Percentiles rank a stretch among this genome's conserved stretches.
Evolutionary conservation across 169 alveolate species (phyloP).

Genomic region (Plasmodium fragile): DNA sequence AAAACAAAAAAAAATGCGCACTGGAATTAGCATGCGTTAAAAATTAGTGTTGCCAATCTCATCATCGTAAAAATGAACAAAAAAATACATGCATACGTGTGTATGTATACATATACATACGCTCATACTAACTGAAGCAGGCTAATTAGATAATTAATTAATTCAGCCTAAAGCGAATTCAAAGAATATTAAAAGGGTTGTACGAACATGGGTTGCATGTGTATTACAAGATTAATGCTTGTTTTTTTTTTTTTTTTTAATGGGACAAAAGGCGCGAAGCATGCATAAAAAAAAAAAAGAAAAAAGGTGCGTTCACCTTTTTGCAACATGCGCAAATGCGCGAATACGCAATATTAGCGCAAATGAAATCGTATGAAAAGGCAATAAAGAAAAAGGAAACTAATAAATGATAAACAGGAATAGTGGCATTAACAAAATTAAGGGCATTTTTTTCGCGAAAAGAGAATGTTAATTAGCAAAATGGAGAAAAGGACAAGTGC

Average conservation of each 20-base stretch:
- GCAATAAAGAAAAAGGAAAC: background rate
- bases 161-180: conserved; percentile 16
- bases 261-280: background rate
- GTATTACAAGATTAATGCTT: background rate
- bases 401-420: background rate
- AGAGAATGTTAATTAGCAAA: background rate
- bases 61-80: background rate
- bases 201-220: conserved; percentile 1
- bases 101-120: conserved; percentile 2
- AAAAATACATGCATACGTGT: background rate
- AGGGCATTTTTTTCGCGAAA: background rate
- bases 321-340: background rate
- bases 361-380: background rate
- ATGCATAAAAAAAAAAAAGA: conserved; percentile 1
- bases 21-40: conserved; percentile 8
- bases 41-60: background rate
- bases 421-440: background rate
- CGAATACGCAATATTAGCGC: background rate
- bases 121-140: background rate
- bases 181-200: conserved; percentile 39
- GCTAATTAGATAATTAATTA: conserved; percentile 22
- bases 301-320: conserved; percentile 24
- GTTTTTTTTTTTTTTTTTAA: conserved; percentile 12
- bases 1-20: background rate
- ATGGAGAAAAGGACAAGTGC: background rate